Evolutionary conservation across 164 flowering plant species (phyloP).

Genomic region (Santalum album): DNA sequence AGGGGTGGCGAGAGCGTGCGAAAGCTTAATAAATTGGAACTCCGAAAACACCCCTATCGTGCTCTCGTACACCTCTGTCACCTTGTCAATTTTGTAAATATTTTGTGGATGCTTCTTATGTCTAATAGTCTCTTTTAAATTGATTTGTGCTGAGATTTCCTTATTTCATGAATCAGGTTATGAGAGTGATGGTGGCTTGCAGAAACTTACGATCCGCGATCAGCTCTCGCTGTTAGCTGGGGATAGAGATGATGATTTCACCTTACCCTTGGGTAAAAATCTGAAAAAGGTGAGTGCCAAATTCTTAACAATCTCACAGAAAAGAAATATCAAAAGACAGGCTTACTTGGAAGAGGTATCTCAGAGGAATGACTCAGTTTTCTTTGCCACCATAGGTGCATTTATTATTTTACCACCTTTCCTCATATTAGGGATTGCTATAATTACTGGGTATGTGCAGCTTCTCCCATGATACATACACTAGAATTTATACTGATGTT

Average conservation of each 20-base stretch:
- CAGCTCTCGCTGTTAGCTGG: slow-evolving; percentile 60
- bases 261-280: slow-evolving; percentile 67
- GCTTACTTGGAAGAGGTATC: slow-evolving; percentile 76
- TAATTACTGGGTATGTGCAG: slow-evolving; percentile 80
- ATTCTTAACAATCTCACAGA: slow-evolving; percentile 75
- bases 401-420: slow-evolving; percentile 78
- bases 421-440: slow-evolving; percentile 67
- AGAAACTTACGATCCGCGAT: slow-evolving; percentile 48
- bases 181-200: slow-evolving; percentile 43
- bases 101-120: too few species aligned
- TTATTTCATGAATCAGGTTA: slow-evolving; percentile 39
- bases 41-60: background rate
- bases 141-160: background rate
- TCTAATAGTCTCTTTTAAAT: background rate
- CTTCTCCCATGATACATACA: slow-evolving; percentile 63
- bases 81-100: background rate
- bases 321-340: slow-evolving; percentile 87
- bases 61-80: too few species aligned
- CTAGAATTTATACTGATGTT: too few species aligned
- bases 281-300: slow-evolving; percentile 61
- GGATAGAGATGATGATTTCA: slow-evolving; percentile 67
- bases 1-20: too few species aligned
- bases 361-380: slow-evolving; percentile 69
- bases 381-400: slow-evolving; percentile 83
- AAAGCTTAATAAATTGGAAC: too few species aligned